Percentiles rank a stretch among this genome's conserved stretches.
Evolutionary conservation across 345 rosid species (phyloP).

Genomic region (Brassica incana): DNA sequence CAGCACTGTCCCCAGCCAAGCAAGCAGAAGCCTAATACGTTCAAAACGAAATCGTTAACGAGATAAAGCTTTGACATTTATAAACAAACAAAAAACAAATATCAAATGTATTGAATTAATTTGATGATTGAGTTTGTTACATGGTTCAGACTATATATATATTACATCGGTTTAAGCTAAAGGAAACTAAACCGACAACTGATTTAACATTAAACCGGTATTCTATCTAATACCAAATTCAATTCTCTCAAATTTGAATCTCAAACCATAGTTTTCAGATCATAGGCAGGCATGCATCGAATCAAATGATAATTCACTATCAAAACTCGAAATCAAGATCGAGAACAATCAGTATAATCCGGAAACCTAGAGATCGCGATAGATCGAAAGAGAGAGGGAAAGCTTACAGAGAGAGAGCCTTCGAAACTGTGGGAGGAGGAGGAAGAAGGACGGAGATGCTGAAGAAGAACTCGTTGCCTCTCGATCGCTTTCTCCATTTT

Average conservation of each 20-base stretch:
- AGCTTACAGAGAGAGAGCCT: slow-evolving; percentile 69
- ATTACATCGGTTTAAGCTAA: too few relatives aligned
- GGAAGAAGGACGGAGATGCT: slow-evolving; percentile 78
- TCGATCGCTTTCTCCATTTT: slow-evolving; percentile 86
- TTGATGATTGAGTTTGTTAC: too few relatives aligned
- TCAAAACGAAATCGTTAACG: not conserved
- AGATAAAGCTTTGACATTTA: too few relatives aligned
- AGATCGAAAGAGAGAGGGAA: not conserved
- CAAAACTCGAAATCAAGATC: slow-evolving; percentile 15
- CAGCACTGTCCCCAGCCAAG: slow-evolving; percentile 91
- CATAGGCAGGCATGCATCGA: not conserved
- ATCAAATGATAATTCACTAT: not conserved
- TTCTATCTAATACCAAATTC: too few relatives aligned
- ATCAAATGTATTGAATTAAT: too few relatives aligned
- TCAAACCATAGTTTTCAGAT: slow-evolving; percentile 12
- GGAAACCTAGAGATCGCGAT: not conserved
- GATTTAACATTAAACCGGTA: too few relatives aligned
- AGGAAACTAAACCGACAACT: too few relatives aligned
- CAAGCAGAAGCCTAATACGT: slow-evolving; percentile 73
- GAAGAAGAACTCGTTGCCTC: slow-evolving; percentile 81
- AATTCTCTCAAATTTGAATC: slow-evolving; percentile 6
- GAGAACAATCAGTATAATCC: not conserved
- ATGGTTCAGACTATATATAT: too few relatives aligned
- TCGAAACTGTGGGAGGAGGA: slow-evolving; percentile 47
- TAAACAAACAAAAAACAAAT: too few relatives aligned